phyloP scores from a whole-genome alignment of 75 land plant genomes.

The Adiantum capillusveneris region DNA sequence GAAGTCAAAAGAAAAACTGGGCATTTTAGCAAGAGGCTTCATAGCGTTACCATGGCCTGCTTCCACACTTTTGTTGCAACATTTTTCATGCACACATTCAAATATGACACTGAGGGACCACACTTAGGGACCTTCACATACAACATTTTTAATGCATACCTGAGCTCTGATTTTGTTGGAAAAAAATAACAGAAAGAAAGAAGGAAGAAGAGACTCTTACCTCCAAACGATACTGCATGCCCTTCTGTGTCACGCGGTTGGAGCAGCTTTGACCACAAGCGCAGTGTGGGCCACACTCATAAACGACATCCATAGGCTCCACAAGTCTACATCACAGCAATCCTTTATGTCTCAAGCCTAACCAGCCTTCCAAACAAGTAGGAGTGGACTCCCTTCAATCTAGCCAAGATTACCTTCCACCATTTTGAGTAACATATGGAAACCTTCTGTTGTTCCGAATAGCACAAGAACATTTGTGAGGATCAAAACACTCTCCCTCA shows the following conservation, averaged over 20 bases:
- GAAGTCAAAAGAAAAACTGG: too few species aligned
- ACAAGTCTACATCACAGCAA: conserved; percentile 34
- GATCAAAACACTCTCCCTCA: conserved; percentile 52
- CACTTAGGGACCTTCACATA: too few species aligned
- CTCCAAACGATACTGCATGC: conserved; percentile 59
- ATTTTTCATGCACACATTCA: too few species aligned
- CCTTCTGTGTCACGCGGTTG: conserved; percentile 64
- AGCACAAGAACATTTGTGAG: conserved; percentile 69
- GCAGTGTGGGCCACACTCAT: conserved; percentile 74
- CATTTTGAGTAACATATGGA: conserved; percentile 70
- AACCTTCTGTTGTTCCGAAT: conserved; percentile 55
- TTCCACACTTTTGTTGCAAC: too few species aligned
- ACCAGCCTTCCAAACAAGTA: too few species aligned
- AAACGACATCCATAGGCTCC: conserved; percentile 62
- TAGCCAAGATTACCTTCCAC: conserved; percentile 63
- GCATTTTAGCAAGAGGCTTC: too few species aligned
- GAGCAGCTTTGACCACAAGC: conserved; percentile 56
- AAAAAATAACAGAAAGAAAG: neutral
- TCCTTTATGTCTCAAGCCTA: too few species aligned
- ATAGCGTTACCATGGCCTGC: too few species aligned
- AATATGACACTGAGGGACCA: too few species aligned
- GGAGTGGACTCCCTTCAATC: too few species aligned
- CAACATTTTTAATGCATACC: too few species aligned
- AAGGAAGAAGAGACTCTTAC: too few species aligned
- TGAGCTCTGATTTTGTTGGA: neutral